Evolutionary conservation across 805 yeast species (phyloP), one percentile per base, ranked within the genome.

Genomic region (Starmerella potacharoeniae): DNA sequence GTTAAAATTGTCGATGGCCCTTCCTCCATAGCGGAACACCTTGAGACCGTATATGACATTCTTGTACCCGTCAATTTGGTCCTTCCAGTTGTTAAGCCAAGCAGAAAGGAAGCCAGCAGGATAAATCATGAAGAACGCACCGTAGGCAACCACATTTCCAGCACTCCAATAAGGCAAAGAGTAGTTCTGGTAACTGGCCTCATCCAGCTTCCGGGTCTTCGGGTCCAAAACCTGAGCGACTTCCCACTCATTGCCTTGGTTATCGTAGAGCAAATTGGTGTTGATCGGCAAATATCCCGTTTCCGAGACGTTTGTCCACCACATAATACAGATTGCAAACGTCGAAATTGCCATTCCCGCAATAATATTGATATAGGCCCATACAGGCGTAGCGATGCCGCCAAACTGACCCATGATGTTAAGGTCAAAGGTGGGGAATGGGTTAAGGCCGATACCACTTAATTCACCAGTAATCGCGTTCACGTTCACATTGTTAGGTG

Each of bases 141-240:
- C 84, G 62, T 80, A 81, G 29, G 73, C 65, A 9, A 81, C 77
- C 57, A 81, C 65, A 64, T 79, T 79, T 1, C 81, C 85, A 6
- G 87, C 86, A 31, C 79, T 64, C 63, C 79, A 81, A 66, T 75
- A 82, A 6, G 88, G 87, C 8, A 86, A 84, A 0, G 87, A 82
- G 68, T 83, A 83, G 6, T 68, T 65, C 61, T 76, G 67, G 66
- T 82, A 83, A 6, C 71, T 77, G 7, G 66, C 68, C 51, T 69
- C 67, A 62, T 77, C 72, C 58, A 82, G 50, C 22, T 53, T 42
- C 42, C 81, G 63, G 16, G 81, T 72, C 52, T 75, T 65, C 50
- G 75, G 66, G 17, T 54, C 35, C 44, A 81, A 63, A 16, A 82
- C 72, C 52, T 73, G 64, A n/a, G 72, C 70, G 44, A 81, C 78